Evolutionary conservation across 2,329 filamentous ascomycete genomes (phyloP).

Genomic region (Kalaharituber pfeilii): DNA sequence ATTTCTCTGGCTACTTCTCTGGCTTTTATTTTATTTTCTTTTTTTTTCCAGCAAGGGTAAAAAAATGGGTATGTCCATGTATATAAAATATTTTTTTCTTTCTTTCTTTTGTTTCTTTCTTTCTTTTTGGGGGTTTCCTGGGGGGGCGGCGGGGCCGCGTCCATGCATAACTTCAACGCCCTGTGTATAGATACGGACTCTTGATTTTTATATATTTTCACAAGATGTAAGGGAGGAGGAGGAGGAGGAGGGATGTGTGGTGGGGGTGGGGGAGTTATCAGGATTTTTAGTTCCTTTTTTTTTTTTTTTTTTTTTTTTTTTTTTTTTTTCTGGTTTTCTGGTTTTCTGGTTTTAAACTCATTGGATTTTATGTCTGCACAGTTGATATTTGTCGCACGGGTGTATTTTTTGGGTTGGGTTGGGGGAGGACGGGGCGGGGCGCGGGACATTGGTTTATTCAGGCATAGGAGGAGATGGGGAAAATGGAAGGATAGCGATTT

Average conservation of each 20-base stretch:
- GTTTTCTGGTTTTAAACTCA: not conserved
- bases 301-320: conserved; percentile 14
- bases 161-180: conserved; percentile 23
- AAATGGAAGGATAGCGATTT: no score
- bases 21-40: not conserved
- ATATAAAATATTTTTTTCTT: conserved; percentile 6
- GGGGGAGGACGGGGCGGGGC: no score
- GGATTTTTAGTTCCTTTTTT: no score
- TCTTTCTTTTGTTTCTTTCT: conserved; percentile 7
- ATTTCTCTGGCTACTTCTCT: not conserved
- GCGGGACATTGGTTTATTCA: no score
- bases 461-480: no score
- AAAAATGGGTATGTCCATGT: not conserved
- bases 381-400: no score
- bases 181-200: conserved; percentile 18
- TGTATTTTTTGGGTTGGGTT: not conserved
- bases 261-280: no score
- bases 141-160: no score
- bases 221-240: no score
- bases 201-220: conserved; percentile 16
- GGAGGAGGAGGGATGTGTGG: no score
- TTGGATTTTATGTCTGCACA: no score
- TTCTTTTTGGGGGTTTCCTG: no score
- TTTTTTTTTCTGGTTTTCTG: conserved; percentile 5
- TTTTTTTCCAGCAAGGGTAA: not conserved